Evolutionary conservation across 345 rosid genomes (phyloP).

Genomic region (Eucalyptus lansdowneana): DNA sequence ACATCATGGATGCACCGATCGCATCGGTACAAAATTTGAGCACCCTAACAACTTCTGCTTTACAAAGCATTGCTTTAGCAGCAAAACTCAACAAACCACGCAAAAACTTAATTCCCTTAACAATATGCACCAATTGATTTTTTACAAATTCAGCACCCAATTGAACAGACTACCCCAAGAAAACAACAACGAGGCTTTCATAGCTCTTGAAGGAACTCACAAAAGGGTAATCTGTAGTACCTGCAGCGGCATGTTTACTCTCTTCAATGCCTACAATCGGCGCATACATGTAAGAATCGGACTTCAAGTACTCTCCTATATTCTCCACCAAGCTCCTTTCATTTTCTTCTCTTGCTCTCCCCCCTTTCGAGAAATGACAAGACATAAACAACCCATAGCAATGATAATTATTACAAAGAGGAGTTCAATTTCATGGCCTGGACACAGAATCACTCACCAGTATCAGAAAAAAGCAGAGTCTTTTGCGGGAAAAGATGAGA

Average conservation of each 20-base stretch:
- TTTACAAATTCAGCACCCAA: neutral
- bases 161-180: neutral
- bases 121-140: neutral
- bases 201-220: neutral
- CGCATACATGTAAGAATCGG: constrained; percentile 31
- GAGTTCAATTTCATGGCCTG: neutral
- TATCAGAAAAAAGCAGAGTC: neutral
- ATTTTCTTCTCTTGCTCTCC: constrained; percentile 5
- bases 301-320: constrained; percentile 27
- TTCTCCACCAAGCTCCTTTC: constrained; percentile 1
- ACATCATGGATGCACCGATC: neutral
- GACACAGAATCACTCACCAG: neutral
- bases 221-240: neutral
- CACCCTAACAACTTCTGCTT: neutral
- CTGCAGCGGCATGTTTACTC: neutral
- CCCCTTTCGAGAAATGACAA: neutral
- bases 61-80: neutral
- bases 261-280: constrained; percentile 8
- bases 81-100: neutral
- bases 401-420: neutral
- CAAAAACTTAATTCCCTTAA: neutral
- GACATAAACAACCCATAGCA: neutral
- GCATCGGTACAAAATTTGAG: neutral
- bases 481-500: neutral
- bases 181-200: neutral